These are phyloP conservation scores for Collybia nuda DNA, from an alignment of 768 basidiomycete species.

Conservation along the genomic window DNA sequence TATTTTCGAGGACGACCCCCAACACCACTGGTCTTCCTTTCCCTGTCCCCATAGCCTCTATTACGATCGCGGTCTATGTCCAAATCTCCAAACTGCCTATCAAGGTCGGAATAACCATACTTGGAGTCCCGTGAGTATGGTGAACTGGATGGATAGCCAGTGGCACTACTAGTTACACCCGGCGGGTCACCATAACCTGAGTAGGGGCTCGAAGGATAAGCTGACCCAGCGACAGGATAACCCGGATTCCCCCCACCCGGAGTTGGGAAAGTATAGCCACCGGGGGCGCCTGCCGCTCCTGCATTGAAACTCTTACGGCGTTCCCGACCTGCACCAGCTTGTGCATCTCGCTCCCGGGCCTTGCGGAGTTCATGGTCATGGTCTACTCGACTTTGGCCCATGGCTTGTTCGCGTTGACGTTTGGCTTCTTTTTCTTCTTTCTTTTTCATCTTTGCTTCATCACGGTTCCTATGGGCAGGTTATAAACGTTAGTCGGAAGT, in stretches of 20 bases:
- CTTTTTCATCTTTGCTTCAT: conserved; percentile 42
- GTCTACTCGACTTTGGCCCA: conserved; percentile 32
- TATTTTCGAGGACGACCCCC: conserved; percentile 43
- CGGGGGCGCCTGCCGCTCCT: conserved; percentile 26
- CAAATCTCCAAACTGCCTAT: conserved; percentile 42
- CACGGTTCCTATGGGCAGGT: conserved; percentile 38
- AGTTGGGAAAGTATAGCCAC: conserved; percentile 28
- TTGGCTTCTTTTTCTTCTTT: conserved; percentile 47
- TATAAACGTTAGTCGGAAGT: conserved; percentile 4
- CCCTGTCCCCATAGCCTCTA: conserved; percentile 30
- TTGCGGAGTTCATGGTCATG: conserved; percentile 54
- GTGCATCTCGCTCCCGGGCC: conserved; percentile 57
- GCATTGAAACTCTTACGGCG: conserved; percentile 57
- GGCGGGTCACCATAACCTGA: conserved; percentile 17
- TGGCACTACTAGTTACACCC: conserved; percentile 7
- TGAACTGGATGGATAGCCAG: conserved; percentile 22
- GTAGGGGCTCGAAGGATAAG: conserved; percentile 23
- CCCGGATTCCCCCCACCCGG: conserved; percentile 16
- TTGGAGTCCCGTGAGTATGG: conserved; percentile 22
- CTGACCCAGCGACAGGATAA: conserved; percentile 19
- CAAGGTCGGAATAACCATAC: conserved; percentile 30
- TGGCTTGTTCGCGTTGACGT: conserved; percentile 54
- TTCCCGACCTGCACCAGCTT: conserved; percentile 32
- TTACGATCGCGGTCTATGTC: conserved; percentile 35
- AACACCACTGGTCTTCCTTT: conserved; percentile 29